Percentiles rank a stretch among this genome's conserved stretches.
Evolutionary conservation across 345 rosid genomes (phyloP).

Genomic region (Arabis hirsuta): DNA sequence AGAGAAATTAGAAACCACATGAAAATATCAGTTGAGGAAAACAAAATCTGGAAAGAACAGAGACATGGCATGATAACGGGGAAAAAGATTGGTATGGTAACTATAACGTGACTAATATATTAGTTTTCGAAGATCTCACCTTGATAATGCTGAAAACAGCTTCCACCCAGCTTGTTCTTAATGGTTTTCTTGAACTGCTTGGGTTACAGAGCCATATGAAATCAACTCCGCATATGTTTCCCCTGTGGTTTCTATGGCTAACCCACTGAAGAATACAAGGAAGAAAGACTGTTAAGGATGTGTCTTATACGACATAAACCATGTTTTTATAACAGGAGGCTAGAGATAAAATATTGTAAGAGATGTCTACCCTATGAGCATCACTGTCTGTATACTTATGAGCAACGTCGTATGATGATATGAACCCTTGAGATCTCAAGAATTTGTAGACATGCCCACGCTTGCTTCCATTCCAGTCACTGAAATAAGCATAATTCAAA

Average conservation of each 20-base stretch:
- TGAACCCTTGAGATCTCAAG: constrained; percentile 90
- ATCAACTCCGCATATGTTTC: constrained; percentile 97
- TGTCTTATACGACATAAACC: neutral
- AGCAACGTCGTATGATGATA: constrained; percentile 91
- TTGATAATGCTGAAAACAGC: constrained; percentile 72
- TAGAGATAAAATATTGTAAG: neutral
- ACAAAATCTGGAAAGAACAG: constrained; percentile 12
- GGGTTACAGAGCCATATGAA: constrained; percentile 96
- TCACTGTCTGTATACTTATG: constrained; percentile 79
- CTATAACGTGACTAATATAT: neutral
- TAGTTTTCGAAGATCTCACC: constrained; percentile 43
- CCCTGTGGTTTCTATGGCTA: constrained; percentile 95
- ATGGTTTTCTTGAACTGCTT: constrained; percentile 51
- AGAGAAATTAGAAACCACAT: constrained; percentile 9
- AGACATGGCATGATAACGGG: neutral
- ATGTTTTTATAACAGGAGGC: constrained; percentile 3
- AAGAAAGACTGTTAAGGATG: constrained; percentile 12
- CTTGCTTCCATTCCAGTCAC: constrained; percentile 99
- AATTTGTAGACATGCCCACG: constrained; percentile 96
- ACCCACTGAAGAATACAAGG: constrained; percentile 66
- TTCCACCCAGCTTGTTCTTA: constrained; percentile 73
- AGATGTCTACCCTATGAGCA: constrained; percentile 75
- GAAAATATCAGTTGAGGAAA: constrained; percentile 3
- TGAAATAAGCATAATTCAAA: constrained; percentile 40
- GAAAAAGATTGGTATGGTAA: neutral